phyloP scores from a whole-genome alignment of 805 yeast genomes.

The Yamadazyma tumulicola region DNA sequence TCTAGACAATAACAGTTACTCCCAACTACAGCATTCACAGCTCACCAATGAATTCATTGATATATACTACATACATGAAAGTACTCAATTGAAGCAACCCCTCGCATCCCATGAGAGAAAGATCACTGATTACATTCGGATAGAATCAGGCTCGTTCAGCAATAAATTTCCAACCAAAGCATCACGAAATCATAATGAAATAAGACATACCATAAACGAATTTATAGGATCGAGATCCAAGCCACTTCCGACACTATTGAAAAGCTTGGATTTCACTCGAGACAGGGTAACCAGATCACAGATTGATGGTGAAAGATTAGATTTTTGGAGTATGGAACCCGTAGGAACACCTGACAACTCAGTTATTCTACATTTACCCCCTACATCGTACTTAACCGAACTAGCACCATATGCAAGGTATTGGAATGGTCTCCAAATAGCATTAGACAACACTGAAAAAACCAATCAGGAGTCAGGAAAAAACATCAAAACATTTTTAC shows the following conservation, averaged over 20 bases:
- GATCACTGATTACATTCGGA: background rate
- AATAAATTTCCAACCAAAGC: background rate
- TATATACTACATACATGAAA: conserved; percentile 30
- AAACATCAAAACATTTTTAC: conserved; percentile 25
- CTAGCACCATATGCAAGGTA: conserved; percentile 28
- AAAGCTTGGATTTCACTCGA: conserved; percentile 21
- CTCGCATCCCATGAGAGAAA: conserved; percentile 34
- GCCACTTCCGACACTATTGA: conserved; percentile 27
- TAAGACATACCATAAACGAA: conserved; percentile 11
- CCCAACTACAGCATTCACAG: conserved; percentile 23
- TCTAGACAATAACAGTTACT: conserved; percentile 20
- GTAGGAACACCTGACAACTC: conserved; percentile 36
- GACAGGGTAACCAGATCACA: conserved; percentile 12
- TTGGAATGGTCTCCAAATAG: conserved; percentile 32
- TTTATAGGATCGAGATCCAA: conserved; percentile 35
- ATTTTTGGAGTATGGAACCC: conserved; percentile 16
- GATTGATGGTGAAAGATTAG: conserved; percentile 1
- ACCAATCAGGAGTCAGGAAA: conserved; percentile 10
- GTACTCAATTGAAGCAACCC: conserved; percentile 21
- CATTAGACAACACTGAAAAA: conserved; percentile 16
- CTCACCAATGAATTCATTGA: conserved; percentile 34
- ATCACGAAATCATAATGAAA: conserved; percentile 7
- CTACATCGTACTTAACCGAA: conserved; percentile 25
- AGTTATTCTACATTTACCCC: conserved; percentile 21
- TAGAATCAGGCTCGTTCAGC: background rate